Evolutionary conservation across 1,284 basidiomycete species (phyloP), one percentile per base, ranked within the genome.

Genomic region (Ceratobasidium sp.): DNA sequence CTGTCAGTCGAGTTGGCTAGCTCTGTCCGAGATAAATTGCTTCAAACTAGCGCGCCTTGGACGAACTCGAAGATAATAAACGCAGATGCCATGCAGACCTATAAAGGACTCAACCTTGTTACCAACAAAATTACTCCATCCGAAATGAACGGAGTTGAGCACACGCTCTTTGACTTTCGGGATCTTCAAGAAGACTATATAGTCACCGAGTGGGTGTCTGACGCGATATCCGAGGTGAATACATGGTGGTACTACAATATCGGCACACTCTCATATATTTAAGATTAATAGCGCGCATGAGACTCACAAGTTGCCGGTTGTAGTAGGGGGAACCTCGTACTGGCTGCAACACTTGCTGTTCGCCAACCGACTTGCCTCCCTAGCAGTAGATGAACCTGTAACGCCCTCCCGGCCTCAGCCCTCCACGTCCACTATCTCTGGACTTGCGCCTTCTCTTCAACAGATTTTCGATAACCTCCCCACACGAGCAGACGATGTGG

Each of bases 81-180:
- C 80, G 95, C 96, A 9, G 98, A 99, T 84, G 92, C 97, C 11
- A 99, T 99, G 97, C 98, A 99, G 84, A 92, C 97, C 17, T 99
- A 99, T 83, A 86, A 87, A n/a, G 97, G 97, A 0, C 88, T 99
- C 81, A 94, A 99, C 83, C 87, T 98, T 71, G 93, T 99, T 81
- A 99, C 98, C 25, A 99, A 99, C 85, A 99, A 99, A 85, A 90
- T 97, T 9, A 91, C 95, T 0, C 79, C 85, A 17, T 85, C 87
- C 40, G 96, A 99, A 84, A 91, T 89, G 83, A 86, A 88, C 57
- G 96, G 94, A 0, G 86, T 99, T 19, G 91, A 92, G 56, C 98
- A 99, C 85, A 91, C 95, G 78, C 87, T 99, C 11, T 92, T 99
- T 89, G 92, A 90, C 67, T 92, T 97, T 81, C 93, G 96, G 77